Percentiles rank a stretch among this genome's conserved stretches.
Conservation (phyloP, 1,284 basidiomycete genomes). For the Leccinum angustisporum region DNA sequence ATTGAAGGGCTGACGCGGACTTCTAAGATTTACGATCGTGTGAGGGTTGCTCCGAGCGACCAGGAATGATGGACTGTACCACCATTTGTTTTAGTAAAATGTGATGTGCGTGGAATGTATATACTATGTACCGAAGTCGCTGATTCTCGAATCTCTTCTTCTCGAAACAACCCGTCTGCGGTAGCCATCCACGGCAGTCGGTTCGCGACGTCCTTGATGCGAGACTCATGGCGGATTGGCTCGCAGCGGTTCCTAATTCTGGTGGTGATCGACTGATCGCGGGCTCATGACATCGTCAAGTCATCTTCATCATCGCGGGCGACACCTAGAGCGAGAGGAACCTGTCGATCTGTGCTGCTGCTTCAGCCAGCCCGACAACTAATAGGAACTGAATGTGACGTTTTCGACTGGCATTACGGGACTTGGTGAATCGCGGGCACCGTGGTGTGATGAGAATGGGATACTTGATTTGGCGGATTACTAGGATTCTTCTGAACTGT, state of each 20-base stretch:
- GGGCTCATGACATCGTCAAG: neutral
- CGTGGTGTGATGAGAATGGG: neutral
- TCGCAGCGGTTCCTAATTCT: neutral
- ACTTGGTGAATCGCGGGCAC: neutral
- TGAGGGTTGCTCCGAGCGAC: neutral
- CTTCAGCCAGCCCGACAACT: neutral
- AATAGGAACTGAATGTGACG: no score
- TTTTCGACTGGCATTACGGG: no score
- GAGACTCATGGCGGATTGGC: neutral
- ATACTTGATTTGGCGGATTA: neutral
- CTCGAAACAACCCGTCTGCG: neutral
- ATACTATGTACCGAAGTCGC: neutral
- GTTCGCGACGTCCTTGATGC: neutral
- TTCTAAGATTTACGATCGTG: conserved; percentile 17
- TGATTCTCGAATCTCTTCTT: neutral
- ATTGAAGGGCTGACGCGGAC: conserved; percentile 3
- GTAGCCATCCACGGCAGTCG: neutral
- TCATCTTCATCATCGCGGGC: no score
- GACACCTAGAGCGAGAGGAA: no score
- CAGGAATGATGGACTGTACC: neutral
- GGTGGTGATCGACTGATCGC: neutral
- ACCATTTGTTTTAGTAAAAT: neutral
- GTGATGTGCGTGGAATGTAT: neutral
- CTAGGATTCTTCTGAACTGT: no score
- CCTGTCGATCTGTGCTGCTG: neutral